phyloP scores from a whole-genome alignment of 1,284 basidiomycete species.

The Cystobasidium pallidum region DNA sequence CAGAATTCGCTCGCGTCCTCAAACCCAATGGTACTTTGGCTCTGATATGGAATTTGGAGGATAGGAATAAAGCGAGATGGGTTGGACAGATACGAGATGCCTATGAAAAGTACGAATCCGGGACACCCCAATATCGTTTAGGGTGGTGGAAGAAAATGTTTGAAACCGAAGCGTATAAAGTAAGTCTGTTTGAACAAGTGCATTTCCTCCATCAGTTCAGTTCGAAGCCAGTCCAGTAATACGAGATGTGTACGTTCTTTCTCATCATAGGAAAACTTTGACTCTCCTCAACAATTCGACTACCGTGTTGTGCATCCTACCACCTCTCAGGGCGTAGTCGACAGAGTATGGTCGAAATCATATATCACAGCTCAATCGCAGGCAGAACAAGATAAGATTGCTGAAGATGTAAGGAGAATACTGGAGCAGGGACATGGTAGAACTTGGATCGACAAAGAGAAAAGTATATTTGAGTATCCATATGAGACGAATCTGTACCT shows the following conservation, averaged over 20 bases:
- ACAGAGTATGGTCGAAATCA: conserved; percentile 49
- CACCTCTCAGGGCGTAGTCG: conserved; percentile 48
- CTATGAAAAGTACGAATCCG: conserved; percentile 50
- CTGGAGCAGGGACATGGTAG: conserved; percentile 46
- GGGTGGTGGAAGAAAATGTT: conserved; percentile 49
- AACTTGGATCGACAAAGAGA: conserved; percentile 48
- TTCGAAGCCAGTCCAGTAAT: too few relatives aligned
- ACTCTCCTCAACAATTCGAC: conserved; percentile 20
- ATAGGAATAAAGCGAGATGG: conserved; percentile 47
- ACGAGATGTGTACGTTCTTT: neutral
- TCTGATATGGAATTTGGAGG: conserved; percentile 53
- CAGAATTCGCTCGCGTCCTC: conserved; percentile 57
- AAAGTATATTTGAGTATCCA: conserved; percentile 48
- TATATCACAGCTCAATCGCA: conserved; percentile 50
- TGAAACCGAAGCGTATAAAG: conserved; percentile 34
- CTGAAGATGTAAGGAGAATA: conserved; percentile 35
- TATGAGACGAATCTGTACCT: conserved; percentile 44
- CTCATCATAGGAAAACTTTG: conserved; percentile 27
- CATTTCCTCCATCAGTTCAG: too few relatives aligned
- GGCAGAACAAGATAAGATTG: conserved; percentile 44
- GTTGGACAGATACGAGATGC: conserved; percentile 48
- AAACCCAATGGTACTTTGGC: conserved; percentile 55
- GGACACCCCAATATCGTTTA: conserved; percentile 49
- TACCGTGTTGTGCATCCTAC: conserved; percentile 38
- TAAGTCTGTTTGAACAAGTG: too few relatives aligned